Base-by-base conservation (phyloP, 148 eudicot genomes). In the Camellia japonica region DNA sequence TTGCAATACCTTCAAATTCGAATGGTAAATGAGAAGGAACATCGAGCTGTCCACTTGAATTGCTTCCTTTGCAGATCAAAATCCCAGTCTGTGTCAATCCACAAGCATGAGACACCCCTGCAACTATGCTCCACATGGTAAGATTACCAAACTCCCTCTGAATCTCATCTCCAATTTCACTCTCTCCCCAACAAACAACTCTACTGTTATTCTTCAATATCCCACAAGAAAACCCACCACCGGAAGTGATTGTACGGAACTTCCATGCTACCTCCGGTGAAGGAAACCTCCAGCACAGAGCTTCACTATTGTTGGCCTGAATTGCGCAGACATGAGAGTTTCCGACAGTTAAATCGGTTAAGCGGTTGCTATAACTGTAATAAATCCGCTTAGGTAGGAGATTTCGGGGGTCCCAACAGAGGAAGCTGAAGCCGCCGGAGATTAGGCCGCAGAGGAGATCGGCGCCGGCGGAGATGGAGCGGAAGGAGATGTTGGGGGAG, bases 41-140 rank as follows among this genome's bases (percentile, higher is more conserved):
- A 13, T 84, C 71, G 16, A 88, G 83, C 65, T 89, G 90, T 4
- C 91, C 90, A 2, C 80, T 69, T n/a, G 74, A 79, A 73, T 89
- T 91, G 43, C 65, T 81, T 16, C 94, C 92, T 78, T 85, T 86
- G 79, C 94, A 91, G 15, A 91, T 60, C 64, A 89, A 80, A 16
- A 76, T 7, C 13, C 92, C 94, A 16, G 82, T 79, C 49, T 46
- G 73, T 5, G 87, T 67, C 76, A 91, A 72, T 30, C 92, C 94
- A 83, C 94, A 91, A 78, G 84, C 92, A 85, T 89, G 90, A 56
- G 86, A 76, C 62, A 81, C 86, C 70, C 92, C 92, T 30, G 89
- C 91, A 76, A 83, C 86, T 68, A 91, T 74, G 74, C 80, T 89
- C 67, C 80, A 56, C 94, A 89, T 86, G 44, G 88, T 30, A n/a